Conservation (phyloP, 768 basidiomycete species). For the Trametes coccinea region DNA sequence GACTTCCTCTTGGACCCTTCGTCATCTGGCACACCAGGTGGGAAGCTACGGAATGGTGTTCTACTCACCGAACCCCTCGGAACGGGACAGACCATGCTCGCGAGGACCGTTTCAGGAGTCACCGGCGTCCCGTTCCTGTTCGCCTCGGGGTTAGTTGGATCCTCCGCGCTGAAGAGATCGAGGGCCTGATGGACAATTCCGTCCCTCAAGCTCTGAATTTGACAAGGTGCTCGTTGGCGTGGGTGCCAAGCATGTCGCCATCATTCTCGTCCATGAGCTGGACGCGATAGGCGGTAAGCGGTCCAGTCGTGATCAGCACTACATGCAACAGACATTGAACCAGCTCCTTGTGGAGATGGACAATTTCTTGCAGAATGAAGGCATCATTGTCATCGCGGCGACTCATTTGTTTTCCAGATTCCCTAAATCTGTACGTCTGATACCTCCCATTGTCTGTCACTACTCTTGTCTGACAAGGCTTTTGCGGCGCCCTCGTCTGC, state of each 20-base stretch:
- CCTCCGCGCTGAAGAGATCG: neutral
- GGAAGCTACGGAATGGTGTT: conserved; percentile 92
- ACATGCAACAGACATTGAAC: conserved; percentile 93
- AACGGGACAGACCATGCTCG: conserved; percentile 98
- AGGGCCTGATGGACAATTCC: conserved; percentile 8
- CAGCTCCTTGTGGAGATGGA: conserved; percentile 97
- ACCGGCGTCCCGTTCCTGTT: conserved; percentile 98
- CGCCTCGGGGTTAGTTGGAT: conserved; percentile 71
- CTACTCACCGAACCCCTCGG: conserved; percentile 89
- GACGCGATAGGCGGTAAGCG: conserved; percentile 94
- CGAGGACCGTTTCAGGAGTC: conserved; percentile 95
- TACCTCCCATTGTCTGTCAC: neutral
- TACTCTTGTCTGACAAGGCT: neutral
- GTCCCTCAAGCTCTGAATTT: conserved; percentile 71
- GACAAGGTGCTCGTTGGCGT: conserved; percentile 98
- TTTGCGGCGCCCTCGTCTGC: conserved; percentile 80
- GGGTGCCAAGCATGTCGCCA: conserved; percentile 93
- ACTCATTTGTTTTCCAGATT: conserved; percentile 98
- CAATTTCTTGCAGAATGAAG: conserved; percentile 91
- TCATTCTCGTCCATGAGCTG: conserved; percentile 97
- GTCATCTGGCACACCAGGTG: conserved; percentile 86
- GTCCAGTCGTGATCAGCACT: conserved; percentile 79
- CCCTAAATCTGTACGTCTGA: conserved; percentile 76
- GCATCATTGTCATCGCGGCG: conserved; percentile 94
- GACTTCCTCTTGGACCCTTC: conserved; percentile 94